Percentiles rank a stretch among this genome's conserved stretches.
These are phyloP conservation scores for Exobasidium rhododendri DNA, from an alignment of 1,284 basidiomycete genomes.

Conservation along the genomic window DNA sequence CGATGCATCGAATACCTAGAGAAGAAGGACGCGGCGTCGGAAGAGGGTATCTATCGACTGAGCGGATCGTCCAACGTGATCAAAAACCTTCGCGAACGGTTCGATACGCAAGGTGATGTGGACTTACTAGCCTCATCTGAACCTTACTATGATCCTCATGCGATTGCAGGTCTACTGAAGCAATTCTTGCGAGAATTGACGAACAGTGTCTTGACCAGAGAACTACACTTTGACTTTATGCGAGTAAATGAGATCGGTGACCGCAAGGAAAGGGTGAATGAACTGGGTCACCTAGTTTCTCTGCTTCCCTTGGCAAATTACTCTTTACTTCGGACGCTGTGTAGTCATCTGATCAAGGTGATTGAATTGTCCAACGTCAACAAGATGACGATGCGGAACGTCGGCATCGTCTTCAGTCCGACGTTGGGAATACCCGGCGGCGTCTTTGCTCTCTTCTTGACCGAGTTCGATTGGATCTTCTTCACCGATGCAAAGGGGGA, in stretches of 20 bases:
- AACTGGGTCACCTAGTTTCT: constrained; percentile 80
- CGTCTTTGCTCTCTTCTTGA: constrained; percentile 46
- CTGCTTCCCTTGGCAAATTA: constrained; percentile 88
- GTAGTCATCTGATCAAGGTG: constrained; percentile 91
- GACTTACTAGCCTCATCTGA: constrained; percentile 39
- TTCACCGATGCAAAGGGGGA: constrained; percentile 42
- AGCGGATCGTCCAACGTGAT: constrained; percentile 67
- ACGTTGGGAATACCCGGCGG: constrained; percentile 49
- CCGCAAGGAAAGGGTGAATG: constrained; percentile 77
- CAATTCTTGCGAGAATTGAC: constrained; percentile 49
- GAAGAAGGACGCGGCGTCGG: constrained; percentile 82
- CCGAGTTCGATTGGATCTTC: constrained; percentile 46
- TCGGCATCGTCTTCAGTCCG: constrained; percentile 78
- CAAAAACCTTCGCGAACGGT: constrained; percentile 86
- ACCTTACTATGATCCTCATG: constrained; percentile 44
- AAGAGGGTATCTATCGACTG: constrained; percentile 95
- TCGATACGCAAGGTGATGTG: constrained; percentile 65
- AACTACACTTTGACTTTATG: constrained; percentile 48
- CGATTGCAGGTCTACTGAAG: constrained; percentile 50
- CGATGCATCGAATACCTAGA: constrained; percentile 64
- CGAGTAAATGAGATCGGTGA: constrained; percentile 57
- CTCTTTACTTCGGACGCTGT: constrained; percentile 83
- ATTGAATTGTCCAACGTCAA: constrained; percentile 84
- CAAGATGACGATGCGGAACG: constrained; percentile 99
- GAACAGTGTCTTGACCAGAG: constrained; percentile 43